Base-by-base conservation (phyloP, 495 filamentous ascomycete species). In the Podospora anserina region DNA sequence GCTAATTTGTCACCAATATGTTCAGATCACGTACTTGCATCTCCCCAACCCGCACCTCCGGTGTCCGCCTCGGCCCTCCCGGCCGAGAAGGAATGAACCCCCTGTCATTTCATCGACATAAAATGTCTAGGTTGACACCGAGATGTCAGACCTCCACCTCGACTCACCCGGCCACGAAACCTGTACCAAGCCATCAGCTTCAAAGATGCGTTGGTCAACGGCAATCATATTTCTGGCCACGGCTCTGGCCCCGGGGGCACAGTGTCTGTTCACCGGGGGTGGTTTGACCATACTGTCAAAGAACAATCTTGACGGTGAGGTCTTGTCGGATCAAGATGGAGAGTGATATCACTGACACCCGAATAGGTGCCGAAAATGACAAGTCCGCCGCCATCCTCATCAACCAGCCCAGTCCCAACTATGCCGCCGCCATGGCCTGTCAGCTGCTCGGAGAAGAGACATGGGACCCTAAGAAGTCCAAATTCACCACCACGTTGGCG, bases 401-500 rank as follows among this genome's bases (percentile, higher is more conserved):
- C 68, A 64, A 65, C 63, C 73, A 78, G 57, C 72, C 73, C 18
- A 65, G 63, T 34, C 27, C 63, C 16, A 72, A 66, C 63, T 65
- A 64, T 23, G 60, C 72, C 3, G 74, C 72, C 32, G 32, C 19
- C 0, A 54, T 49, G 4, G 61, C 74, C n/a, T 79, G 77, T 66
- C 49, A 54, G n/a, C 69, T 75, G 4, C 64, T 79, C 5, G 72
- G 71, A 32, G 77, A 79, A 61, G 34, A 23, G 1, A 70, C 67
- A 20, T 79, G 77, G 77, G 70, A 71, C 49, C 74, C 76, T 2
- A 68, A 71, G 19, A 61, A n/a, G n/a, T 57, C 71, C 44, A 49
- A 75, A 57, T 81, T 81, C 72, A 68, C 65, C 23, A 61, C 69
- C 5, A 69, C 74, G 5, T 65, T 81, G 11, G 74, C 72, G 63